Conservation (phyloP, 805 yeast species). For the Yamadazyma ubonensis region DNA sequence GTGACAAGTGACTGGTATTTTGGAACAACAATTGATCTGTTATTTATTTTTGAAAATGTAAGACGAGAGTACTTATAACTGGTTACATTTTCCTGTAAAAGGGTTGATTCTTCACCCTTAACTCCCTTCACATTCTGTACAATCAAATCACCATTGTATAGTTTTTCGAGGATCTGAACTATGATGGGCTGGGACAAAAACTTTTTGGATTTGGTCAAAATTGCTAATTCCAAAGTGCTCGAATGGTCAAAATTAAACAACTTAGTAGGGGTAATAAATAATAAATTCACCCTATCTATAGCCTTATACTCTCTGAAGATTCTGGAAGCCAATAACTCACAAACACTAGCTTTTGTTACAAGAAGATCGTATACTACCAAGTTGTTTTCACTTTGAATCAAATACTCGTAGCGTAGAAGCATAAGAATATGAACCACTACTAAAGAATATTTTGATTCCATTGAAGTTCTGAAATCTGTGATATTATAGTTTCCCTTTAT, state of each 20-base stretch:
- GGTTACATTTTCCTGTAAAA: slow-evolving; percentile 21
- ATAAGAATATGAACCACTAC: slow-evolving; percentile 32
- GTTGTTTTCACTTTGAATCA: slow-evolving; percentile 40
- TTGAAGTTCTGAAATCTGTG: slow-evolving; percentile 19
- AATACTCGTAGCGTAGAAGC: slow-evolving; percentile 36
- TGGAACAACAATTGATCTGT: slow-evolving; percentile 37
- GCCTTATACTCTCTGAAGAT: slow-evolving; percentile 47
- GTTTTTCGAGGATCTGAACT: slow-evolving; percentile 44
- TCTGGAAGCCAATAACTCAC: slow-evolving; percentile 53
- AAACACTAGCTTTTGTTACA: slow-evolving; percentile 47
- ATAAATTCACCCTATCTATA: slow-evolving; percentile 42
- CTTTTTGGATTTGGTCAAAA: slow-evolving; percentile 51
- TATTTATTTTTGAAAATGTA: slow-evolving; percentile 28
- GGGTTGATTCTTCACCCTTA: slow-evolving; percentile 20
- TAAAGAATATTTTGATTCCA: slow-evolving; percentile 21
- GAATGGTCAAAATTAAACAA: slow-evolving; percentile 30
- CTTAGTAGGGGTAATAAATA: slow-evolving; percentile 43
- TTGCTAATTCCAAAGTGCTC: slow-evolving; percentile 51
- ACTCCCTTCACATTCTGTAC: slow-evolving; percentile 16
- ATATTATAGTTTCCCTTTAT: slow-evolving; percentile 28
- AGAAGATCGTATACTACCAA: slow-evolving; percentile 36
- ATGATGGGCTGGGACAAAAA: slow-evolving; percentile 54
- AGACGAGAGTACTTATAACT: slow-evolving; percentile 33
- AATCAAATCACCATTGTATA: slow-evolving; percentile 53
- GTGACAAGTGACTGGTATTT: slow-evolving; percentile 42